Base-by-base conservation (phyloP, 202 grass and related monocot genomes). In the Zizania palustris region DNA sequence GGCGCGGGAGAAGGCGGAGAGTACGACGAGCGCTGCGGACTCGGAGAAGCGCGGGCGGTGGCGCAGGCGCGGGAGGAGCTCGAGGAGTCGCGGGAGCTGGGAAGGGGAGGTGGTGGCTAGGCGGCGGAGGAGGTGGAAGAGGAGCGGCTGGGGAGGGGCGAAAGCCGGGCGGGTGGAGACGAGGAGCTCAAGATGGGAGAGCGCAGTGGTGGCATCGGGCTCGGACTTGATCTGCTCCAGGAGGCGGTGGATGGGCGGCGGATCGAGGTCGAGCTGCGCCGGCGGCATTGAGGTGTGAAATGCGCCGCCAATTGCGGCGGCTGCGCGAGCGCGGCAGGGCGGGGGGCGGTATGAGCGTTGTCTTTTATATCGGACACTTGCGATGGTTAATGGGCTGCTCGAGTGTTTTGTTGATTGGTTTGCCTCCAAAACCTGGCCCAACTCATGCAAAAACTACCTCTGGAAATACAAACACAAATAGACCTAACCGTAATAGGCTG, bases 1-100 rank as follows among this genome's bases (percentile, higher is more conserved):
- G 21, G 96, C 83, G 80, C 87, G 85, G 45, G 96, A 95, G 85
- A 95, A 88, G 71, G 86, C 85, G 45, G 88, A 92, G 7, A 98
- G 87, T 69, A 80, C 74, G 48, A 92, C 73, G 45, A 95, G 83
- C 3, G 89, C 91, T 3, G 71, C 83, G 16, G 80, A 40, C 84
- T 98, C 89, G 34, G 96, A 87, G 74, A 98, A 92, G 65, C 80
- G 76, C 63, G 71, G 83, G 45, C 89, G 83, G 51, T 69, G 67
- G 53, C 80, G 89, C 43, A 77, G 80, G 21, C 42, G 34, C 9
- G 67, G 60, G 43, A 92, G 56, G 57, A 90, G 48, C 12, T 62
- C 65, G 62, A 93, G 77, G 54, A 92, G 76, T 34, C 60, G 77
- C 55, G 57, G 85, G 21, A 92, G 85, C 62, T 71, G 89, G 39